Percentiles rank a stretch among this genome's conserved stretches.
phyloP scores from a whole-genome alignment of 31 red algal species.

The Endocladia muricata region DNA sequence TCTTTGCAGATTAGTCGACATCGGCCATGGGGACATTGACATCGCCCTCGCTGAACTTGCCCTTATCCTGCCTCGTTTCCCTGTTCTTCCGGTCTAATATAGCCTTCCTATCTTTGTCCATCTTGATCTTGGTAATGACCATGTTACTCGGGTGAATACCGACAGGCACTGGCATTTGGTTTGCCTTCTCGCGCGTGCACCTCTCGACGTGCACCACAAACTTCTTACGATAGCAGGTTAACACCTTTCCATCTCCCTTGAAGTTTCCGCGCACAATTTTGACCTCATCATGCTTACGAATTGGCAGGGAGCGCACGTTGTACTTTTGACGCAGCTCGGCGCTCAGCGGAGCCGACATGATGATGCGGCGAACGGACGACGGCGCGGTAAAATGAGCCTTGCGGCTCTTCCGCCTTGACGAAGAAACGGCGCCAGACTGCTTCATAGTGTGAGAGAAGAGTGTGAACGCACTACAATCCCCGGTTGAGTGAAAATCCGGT shows the following conservation, averaged over 20 bases:
- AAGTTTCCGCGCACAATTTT: slow-evolving; percentile 75
- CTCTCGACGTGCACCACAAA: slow-evolving; percentile 90
- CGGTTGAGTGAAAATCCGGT: no score
- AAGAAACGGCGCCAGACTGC: slow-evolving; percentile 77
- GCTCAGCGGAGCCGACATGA: slow-evolving; percentile 90
- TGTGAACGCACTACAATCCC: no score
- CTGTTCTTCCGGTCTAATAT: slow-evolving; percentile 93
- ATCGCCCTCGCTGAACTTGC: slow-evolving; percentile 90
- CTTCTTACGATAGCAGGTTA: slow-evolving; percentile 92
- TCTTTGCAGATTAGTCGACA: slow-evolving; percentile 74
- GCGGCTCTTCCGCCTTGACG: slow-evolving; percentile 90
- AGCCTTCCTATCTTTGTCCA: slow-evolving; percentile 86
- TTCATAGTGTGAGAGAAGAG: slow-evolving; percentile 67
- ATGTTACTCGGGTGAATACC: slow-evolving; percentile 92
- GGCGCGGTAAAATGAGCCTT: slow-evolving; percentile 97
- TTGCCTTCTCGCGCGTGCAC: slow-evolving; percentile 82
- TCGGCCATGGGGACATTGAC: slow-evolving; percentile 77
- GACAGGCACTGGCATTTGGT: slow-evolving; percentile 77
- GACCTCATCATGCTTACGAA: slow-evolving; percentile 95
- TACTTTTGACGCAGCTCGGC: slow-evolving; percentile 88
- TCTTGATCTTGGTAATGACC: slow-evolving; percentile 92
- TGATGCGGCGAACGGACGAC: slow-evolving; percentile 76
- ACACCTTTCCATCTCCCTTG: slow-evolving; percentile 96
- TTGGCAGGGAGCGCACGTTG: slow-evolving; percentile 92
- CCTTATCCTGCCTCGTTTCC: slow-evolving; percentile 77